Evolutionary conservation across 2,329 filamentous ascomycete genomes (phyloP), one percentile per base, ranked within the genome.

Genomic region (Aspergillus arachidicola): DNA sequence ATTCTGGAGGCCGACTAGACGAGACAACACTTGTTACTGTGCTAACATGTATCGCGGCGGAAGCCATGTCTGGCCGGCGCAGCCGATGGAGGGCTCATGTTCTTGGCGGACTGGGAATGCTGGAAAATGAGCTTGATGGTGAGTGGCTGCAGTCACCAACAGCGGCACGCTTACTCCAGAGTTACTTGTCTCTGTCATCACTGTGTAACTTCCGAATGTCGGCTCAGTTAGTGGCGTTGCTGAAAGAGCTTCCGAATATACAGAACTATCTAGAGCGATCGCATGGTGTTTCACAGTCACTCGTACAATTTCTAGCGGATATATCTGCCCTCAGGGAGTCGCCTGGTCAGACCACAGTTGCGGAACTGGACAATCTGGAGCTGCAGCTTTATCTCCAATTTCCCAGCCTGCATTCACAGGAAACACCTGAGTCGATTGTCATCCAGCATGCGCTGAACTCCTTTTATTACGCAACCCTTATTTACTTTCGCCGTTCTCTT

Each of bases 391-490:
- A 71, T 32, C 61, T 69, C 23, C 65, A 69, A 28, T 71, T 71
- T 10, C 69, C 69, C 6, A 75, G 70, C 36, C 55, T 72, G 3
- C 69, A 72, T 6, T 69, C 58, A 43, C 72, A 59, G 4, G 68
- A 63, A 23, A 66, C 53, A 12, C 64, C 63, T 3, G 66, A 65
- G 21, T 62, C 69, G 6, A 63, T 53, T 16, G 68, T 66, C 30
- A 67, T 69, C n/a, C 69, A 66, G 21, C 75, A 76, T 28, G 67
- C 69, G 1, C 56, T 74, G 9, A 74, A 76, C 58, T 72, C 73
- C 5, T 78, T 78, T 60, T 78, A 78, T 66, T 78, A 77, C 34
- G 76, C 75, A 1, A 68, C 67, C 2, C 70, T 78, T 4, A 71
- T 78, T 10, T 76, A 74, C 46, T 78, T 77, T 62, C 72, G 75